Conservation (phyloP, 1,284 basidiomycete genomes). For the Phylloboletellus chloephorus region DNA sequence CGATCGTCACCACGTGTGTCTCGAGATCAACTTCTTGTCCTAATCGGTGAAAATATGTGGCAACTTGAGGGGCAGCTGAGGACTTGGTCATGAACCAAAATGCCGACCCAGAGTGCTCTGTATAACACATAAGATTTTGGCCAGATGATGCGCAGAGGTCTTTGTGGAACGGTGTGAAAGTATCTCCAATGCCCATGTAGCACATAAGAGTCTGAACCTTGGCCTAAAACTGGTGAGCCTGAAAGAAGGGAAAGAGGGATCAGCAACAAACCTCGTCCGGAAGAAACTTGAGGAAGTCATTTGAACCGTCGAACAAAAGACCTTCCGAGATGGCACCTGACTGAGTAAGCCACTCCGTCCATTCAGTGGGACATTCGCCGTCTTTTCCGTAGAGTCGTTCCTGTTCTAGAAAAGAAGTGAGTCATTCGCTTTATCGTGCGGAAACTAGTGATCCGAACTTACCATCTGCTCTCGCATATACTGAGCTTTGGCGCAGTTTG, state of each 20-base stretch:
- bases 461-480: slow-evolving; percentile 39
- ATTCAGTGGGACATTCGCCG: slow-evolving; percentile 54
- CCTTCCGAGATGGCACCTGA: slow-evolving; percentile 43
- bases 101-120: slow-evolving; percentile 61
- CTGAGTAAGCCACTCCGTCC: slow-evolving; percentile 53
- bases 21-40: slow-evolving; percentile 68
- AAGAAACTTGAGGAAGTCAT: slow-evolving; percentile 54
- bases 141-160: slow-evolving; percentile 75
- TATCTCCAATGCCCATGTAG: slow-evolving; percentile 71
- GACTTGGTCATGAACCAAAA: slow-evolving; percentile 79
- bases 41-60: slow-evolving; percentile 55
- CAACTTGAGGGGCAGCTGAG: slow-evolving; percentile 44
- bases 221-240: slow-evolving; percentile 34
- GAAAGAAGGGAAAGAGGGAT: slow-evolving; percentile 2
- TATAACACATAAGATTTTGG: slow-evolving; percentile 76
- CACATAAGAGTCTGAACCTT: slow-evolving; percentile 72
- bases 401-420: slow-evolving; percentile 38
- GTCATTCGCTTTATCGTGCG: neutral
- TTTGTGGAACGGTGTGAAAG: slow-evolving; percentile 74
- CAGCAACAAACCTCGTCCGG: slow-evolving; percentile 38
- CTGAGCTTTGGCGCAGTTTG: slow-evolving; percentile 33
- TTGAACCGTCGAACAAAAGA: slow-evolving; percentile 44
- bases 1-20: slow-evolving; percentile 51
- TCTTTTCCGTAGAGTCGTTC: slow-evolving; percentile 72
- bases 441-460: slow-evolving; percentile 1